Percentiles rank a stretch among this genome's conserved stretches.
Evolutionary conservation across 2,329 filamentous ascomycete genomes (phyloP).

Genomic region (Gnomoniopsis sp.): DNA sequence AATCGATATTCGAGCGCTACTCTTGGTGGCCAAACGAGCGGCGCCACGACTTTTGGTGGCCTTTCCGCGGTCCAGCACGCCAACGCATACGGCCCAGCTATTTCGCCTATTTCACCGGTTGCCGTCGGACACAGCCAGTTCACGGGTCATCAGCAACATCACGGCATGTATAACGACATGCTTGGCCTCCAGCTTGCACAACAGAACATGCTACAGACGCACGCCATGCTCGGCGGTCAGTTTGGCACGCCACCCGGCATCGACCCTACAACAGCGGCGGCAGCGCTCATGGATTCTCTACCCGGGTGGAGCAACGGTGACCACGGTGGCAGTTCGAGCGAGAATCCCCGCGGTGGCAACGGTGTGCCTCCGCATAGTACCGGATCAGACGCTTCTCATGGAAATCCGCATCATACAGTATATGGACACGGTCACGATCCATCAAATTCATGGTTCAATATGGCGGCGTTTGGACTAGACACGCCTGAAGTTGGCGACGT

Average conservation of each 20-base stretch:
- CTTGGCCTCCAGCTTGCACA: constrained; percentile 51
- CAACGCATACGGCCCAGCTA: constrained; percentile 37
- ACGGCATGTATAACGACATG: constrained; percentile 48
- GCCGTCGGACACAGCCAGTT: constrained; percentile 31
- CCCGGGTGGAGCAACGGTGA: constrained; percentile 41
- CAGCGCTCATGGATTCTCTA: constrained; percentile 39
- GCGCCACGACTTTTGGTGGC: constrained; percentile 37
- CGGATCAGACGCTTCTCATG: neutral
- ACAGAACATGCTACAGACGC: constrained; percentile 52
- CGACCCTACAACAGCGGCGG: constrained; percentile 33
- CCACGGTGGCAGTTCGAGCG: constrained; percentile 27
- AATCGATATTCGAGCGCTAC: constrained; percentile 39
- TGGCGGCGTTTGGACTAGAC: constrained; percentile 87
- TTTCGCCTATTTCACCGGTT: constrained; percentile 53
- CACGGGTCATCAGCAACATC: constrained; percentile 32
- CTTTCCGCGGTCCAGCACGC: constrained; percentile 37
- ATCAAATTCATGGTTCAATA: constrained; percentile 71
- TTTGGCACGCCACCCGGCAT: constrained; percentile 37
- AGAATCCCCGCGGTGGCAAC: constrained; percentile 24
- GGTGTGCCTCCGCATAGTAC: neutral
- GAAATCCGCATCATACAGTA: constrained; percentile 24
- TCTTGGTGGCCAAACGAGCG: constrained; percentile 38
- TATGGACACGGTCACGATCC: constrained; percentile 37
- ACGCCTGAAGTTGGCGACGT: constrained; percentile 60
- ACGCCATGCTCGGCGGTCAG: constrained; percentile 48